Evolutionary conservation across 306 rosid species (phyloP).

Genomic region (Prunus mume): DNA sequence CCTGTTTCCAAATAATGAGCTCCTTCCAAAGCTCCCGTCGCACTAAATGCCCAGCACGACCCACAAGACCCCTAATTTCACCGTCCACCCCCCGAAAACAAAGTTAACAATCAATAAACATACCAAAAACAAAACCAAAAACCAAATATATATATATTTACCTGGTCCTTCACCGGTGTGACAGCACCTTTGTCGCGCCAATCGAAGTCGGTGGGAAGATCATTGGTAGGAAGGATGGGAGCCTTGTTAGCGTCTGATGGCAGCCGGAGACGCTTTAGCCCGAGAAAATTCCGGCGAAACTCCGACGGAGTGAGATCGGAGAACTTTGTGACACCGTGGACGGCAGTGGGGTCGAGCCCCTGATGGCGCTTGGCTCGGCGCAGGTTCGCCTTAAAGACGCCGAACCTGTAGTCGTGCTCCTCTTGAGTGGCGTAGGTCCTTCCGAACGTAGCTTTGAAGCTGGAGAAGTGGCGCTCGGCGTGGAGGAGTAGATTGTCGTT

Average conservation of each 20-base stretch:
- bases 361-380: constrained; percentile 68
- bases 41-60: constrained; percentile 94
- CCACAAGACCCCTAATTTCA: constrained; percentile 77
- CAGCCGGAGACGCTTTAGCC: constrained; percentile 66
- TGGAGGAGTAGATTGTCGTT: constrained; percentile 45
- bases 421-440: constrained; percentile 55
- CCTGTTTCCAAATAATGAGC: constrained; percentile 72
- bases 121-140: neutral
- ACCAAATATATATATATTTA: neutral
- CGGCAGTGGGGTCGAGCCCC: constrained; percentile 79
- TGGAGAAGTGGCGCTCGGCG: constrained; percentile 71
- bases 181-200: constrained; percentile 96
- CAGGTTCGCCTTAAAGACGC: constrained; percentile 65
- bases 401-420: constrained; percentile 81
- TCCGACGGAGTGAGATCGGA: constrained; percentile 82
- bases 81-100: constrained; percentile 3
- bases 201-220: constrained; percentile 77
- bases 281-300: constrained; percentile 66
- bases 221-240: constrained; percentile 74
- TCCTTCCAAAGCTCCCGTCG: constrained; percentile 93
- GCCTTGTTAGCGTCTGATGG: constrained; percentile 69
- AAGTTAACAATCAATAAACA: neutral
- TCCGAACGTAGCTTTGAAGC: constrained; percentile 61
- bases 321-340: constrained; percentile 82
- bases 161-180: constrained; percentile 80